Evolutionary conservation across 495 filamentous ascomycete genomes (phyloP).

Genomic region (Monascus purpureus): DNA sequence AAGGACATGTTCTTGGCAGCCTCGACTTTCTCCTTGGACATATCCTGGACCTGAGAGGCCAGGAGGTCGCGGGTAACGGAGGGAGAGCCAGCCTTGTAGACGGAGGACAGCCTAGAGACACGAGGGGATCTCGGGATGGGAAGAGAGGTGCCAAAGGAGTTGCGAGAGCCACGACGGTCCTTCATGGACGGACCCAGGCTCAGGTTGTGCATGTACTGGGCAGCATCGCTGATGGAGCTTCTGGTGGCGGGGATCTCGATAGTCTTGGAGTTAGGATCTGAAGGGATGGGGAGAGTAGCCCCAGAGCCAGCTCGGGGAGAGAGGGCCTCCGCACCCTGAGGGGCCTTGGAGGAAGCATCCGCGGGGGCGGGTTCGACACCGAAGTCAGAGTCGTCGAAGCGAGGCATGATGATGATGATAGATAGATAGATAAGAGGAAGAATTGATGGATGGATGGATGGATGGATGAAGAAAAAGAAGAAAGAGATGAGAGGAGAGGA

Average conservation of each 20-base stretch:
- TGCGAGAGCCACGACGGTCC: constrained; percentile 55
- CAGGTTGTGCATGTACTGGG: constrained; percentile 60
- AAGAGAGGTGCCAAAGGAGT: constrained; percentile 66
- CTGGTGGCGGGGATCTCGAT: constrained; percentile 61
- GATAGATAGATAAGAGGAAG: not conserved
- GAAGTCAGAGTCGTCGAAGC: constrained; percentile 46
- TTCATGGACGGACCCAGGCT: constrained; percentile 52
- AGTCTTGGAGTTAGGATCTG: constrained; percentile 26
- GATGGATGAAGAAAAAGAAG: constrained; percentile 2
- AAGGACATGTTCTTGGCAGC: constrained; percentile 63
- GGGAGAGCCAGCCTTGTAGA: constrained; percentile 24
- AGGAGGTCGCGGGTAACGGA: constrained; percentile 51
- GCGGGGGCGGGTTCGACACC: constrained; percentile 22
- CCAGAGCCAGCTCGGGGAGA: constrained; percentile 12
- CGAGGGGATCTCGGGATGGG: constrained; percentile 64
- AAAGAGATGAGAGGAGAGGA: not conserved
- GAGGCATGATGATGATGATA: constrained; percentile 40
- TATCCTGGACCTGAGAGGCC: constrained; percentile 58
- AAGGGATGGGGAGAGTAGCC: constrained; percentile 40
- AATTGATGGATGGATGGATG: constrained; percentile 1
- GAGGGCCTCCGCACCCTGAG: constrained; percentile 1
- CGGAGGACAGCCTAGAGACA: constrained; percentile 49
- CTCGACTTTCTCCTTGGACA: constrained; percentile 51
- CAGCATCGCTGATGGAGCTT: constrained; percentile 54
- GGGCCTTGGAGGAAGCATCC: constrained; percentile 16